Conservation (phyloP, 2,329 filamentous ascomycete genomes). For the Zopfia rhizophila region DNA sequence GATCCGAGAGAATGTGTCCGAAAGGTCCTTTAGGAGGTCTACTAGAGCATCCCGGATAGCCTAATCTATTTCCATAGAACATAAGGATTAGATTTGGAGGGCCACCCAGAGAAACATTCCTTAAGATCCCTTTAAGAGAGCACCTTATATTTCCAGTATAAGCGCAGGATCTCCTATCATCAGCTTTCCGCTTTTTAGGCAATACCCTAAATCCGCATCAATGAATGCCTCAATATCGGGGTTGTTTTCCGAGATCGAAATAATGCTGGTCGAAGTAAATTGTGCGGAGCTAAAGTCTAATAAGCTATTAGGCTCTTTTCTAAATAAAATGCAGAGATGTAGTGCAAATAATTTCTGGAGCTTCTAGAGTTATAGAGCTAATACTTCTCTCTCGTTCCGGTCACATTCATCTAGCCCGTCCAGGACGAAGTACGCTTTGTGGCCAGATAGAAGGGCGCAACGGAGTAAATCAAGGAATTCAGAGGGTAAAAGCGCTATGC, state of each 20-base stretch:
- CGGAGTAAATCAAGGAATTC: constrained; percentile 32
- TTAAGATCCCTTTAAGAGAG: constrained; percentile 28
- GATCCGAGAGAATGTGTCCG: constrained; percentile 25
- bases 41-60: constrained; percentile 42
- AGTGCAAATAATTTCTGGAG: constrained; percentile 29
- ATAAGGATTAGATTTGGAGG: constrained; percentile 38
- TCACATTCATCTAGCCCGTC: constrained; percentile 45
- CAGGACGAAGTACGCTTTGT: constrained; percentile 38
- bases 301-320: constrained; percentile 24
- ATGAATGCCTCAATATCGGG: constrained; percentile 38
- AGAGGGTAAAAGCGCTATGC: constrained; percentile 19
- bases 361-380: constrained; percentile 23
- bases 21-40: constrained; percentile 29
- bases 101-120: constrained; percentile 41
- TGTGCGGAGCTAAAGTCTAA: constrained; percentile 4
- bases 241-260: constrained; percentile 33
- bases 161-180: constrained; percentile 35
- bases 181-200: constrained; percentile 27
- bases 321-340: constrained; percentile 29
- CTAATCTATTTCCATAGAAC: constrained; percentile 48
- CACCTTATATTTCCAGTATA: constrained; percentile 37
- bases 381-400: constrained; percentile 11
- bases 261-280: constrained; percentile 10
- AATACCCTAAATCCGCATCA: constrained; percentile 33
- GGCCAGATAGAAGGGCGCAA: constrained; percentile 19